Evolutionary conservation across 768 basidiomycete species (phyloP), one percentile per base, ranked within the genome.

Genomic region (Rhodosporidiobolus sp.): DNA sequence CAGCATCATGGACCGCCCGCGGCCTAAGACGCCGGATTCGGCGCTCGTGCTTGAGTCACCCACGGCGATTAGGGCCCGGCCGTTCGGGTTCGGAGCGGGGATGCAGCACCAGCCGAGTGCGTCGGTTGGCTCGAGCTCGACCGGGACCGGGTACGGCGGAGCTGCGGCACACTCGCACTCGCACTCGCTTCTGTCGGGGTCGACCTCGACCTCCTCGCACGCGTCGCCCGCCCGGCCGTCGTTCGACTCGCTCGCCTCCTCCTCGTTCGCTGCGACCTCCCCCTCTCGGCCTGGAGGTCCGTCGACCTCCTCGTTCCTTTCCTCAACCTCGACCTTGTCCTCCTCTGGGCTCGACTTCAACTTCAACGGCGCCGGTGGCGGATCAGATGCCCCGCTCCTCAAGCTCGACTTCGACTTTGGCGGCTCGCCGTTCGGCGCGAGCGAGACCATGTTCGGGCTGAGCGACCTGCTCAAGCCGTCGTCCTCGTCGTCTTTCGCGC

Each of bases 351-450:
- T 20, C 26, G 17, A 1, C 2, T 20, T 49, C 26, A 14, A 14
- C 38, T 6, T 22, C 17, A 4, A 22, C 1, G 28, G 4, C n/a
- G 0, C 17, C 2, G n/a, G n/a, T n/a, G n/a, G n/a, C n/a, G n/a
- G n/a, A n/a, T n/a, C n/a, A n/a, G n/a, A n/a, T n/a, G 30, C 72
- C 4, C 67, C 72, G 20, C 57, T 69, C 22, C 73, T 72, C 48
- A 59, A 65, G 38, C 68, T 72, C 65, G 61, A 67, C 32, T 56
- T 74, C 46, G 62, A 70, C 38, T 74, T 74, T 26, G 73, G 63
- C 19, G 68, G 60, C 24, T 56, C 65, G 4, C 52, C 68, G 12
- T 74, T 74, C 59, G 59, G 67, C 49, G 67, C 32, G 22, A 63
- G 59, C 14, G 73, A 67, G 32, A 67, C 63, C 6, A 63, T 69